Evolutionary conservation across 768 basidiomycete species (phyloP).

Genomic region (Lactarius trivialis): DNA sequence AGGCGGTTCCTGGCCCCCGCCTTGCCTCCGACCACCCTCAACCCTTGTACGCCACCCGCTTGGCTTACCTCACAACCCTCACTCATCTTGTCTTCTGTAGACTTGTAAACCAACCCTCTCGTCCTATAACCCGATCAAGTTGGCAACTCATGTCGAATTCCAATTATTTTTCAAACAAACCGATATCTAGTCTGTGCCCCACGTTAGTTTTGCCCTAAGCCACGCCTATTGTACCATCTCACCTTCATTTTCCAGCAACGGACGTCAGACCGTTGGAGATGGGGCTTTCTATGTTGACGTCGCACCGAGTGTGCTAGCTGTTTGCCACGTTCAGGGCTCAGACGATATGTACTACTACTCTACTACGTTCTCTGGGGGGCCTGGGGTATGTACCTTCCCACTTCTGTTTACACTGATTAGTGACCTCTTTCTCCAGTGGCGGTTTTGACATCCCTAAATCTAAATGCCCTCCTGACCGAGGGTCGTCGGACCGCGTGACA

Average conservation of each 20-base stretch:
- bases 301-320: conserved; percentile 72
- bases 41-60: conserved; percentile 3
- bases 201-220: conserved; percentile 45
- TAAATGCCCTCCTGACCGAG: conserved; percentile 95
- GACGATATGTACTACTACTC: conserved; percentile 86
- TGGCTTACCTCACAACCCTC: not conserved
- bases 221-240: not conserved
- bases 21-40: conserved; percentile 24
- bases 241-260: conserved; percentile 60
- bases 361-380: conserved; percentile 91
- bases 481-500: conserved; percentile 96
- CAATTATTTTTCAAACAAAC: conserved; percentile 62
- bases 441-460: conserved; percentile 87
- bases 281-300: conserved; percentile 76
- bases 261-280: conserved; percentile 95
- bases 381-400: conserved; percentile 50
- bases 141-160: conserved; percentile 80
- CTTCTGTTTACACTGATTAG: not conserved
- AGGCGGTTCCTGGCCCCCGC: not conserved
- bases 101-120: not conserved
- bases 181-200: conserved; percentile 92
- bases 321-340: conserved; percentile 77
- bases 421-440: conserved; percentile 50
- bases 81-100: not conserved
- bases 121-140: conserved; percentile 46